Conservation (phyloP, 108 stramenopile genomes). For the Mediolabrus comicus region DNA sequence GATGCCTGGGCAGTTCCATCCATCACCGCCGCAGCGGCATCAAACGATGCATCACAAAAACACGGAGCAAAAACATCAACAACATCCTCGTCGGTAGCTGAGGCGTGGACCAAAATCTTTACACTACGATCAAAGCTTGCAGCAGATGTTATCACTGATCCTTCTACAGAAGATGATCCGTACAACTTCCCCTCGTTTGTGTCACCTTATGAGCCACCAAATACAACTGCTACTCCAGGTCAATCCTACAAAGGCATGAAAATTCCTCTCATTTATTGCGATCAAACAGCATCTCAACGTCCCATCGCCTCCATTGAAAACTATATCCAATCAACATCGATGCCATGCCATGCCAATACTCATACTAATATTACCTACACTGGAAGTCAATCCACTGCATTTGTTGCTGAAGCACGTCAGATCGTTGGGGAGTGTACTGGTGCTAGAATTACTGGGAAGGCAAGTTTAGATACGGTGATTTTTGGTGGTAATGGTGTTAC, state of each 20-base stretch:
- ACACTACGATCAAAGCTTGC: slow-evolving; percentile 28
- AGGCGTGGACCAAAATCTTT: slow-evolving; percentile 20
- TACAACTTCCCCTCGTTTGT: slow-evolving; percentile 33
- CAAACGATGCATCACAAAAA: background rate
- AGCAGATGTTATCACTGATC: slow-evolving; percentile 27
- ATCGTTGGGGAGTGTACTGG: slow-evolving; percentile 85
- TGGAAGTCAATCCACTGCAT: slow-evolving; percentile 88
- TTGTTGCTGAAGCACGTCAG: slow-evolving; percentile 88
- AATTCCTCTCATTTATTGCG: slow-evolving; percentile 84
- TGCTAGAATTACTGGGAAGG: slow-evolving; percentile 89
- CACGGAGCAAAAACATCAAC: background rate
- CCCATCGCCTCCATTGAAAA: slow-evolving; percentile 69
- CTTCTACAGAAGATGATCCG: background rate
- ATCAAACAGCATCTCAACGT: slow-evolving; percentile 83
- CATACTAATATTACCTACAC: slow-evolving; percentile 90
- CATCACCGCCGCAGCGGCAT: background rate
- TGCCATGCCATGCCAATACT: slow-evolving; percentile 94
- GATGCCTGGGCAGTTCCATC: slow-evolving; percentile 18
- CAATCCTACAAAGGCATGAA: slow-evolving; percentile 21
- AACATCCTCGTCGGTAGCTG: slow-evolving; percentile 8
- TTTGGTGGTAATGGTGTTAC: slow-evolving; percentile 97
- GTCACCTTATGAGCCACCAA: slow-evolving; percentile 26
- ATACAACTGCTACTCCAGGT: background rate
- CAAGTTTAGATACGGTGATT: slow-evolving; percentile 85
- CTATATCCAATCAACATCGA: slow-evolving; percentile 56